Evolutionary conservation across 164 flowering plant species (phyloP), one percentile per base, ranked within the genome.

Genomic region (Tetrastigma voinierianum): DNA sequence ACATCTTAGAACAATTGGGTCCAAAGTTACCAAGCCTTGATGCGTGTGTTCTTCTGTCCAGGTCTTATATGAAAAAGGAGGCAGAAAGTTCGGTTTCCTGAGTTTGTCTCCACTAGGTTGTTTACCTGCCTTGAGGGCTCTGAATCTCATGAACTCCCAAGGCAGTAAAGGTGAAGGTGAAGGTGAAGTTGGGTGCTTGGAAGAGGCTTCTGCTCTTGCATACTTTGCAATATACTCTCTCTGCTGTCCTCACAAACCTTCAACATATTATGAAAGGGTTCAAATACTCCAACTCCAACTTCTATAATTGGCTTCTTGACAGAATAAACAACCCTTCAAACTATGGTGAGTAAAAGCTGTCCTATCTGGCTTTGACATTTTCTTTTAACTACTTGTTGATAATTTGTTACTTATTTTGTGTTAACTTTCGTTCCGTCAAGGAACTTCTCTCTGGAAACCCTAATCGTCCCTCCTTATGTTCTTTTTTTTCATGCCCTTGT

Each of bases 41-140:
- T 32, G 40, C 6, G 40, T 56, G 21, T 56, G 59, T 20, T 40
- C 10, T 56, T 19, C 40, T 32, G 40, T 40, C 54, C 71, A 86
- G 90, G 66, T 48, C 16, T 46, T 86, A 65, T 81, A 83, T 59
- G 70, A 66, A 51, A 84, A 78, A 67, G 90, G 90, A 17, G 88
- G 65, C 6, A 78, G 90, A 54, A 86, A 81, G 66, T 86, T 86
- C 68, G 88, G 73, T 0, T 82, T 86, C 61, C 68, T 84, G 10
- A 72, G 87, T 70, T 68, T 86, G 74, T 55, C 65, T 45, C 87
- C 87, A 2, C 62, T 82, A 62, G 85, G 90, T 25, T 86, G 90
- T 64, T 70, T 82, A n/a, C 90, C 88, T 4, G 81, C 77, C 9
- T 67, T 86, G 1, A 79, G 88, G 72, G 81, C 85, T 20, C 9